Percentiles rank a stretch among this genome's conserved stretches.
Conservation (phyloP, 1,139 yeast genomes). For the Kluyveromyces marxianus region DNA sequence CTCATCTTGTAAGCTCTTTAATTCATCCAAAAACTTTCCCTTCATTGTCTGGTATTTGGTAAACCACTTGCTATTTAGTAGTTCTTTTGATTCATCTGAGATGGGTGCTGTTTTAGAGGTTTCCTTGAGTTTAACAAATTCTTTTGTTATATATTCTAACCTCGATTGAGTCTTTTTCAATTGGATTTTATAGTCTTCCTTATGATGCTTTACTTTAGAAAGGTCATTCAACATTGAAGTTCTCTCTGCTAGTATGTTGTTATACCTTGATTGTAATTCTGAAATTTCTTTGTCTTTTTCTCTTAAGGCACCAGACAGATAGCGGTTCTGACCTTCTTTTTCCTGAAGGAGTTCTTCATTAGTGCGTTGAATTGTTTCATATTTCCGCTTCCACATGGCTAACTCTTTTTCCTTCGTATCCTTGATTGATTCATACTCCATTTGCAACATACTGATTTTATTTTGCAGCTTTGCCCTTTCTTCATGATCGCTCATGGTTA, state of each 20-base stretch:
- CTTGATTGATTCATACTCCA: conserved; percentile 17
- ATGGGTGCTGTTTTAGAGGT: conserved; percentile 9
- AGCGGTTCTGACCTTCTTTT: conserved; percentile 8
- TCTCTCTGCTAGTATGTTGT: conserved; percentile 10
- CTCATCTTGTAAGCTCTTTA: conserved; percentile 21
- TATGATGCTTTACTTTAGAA: conserved; percentile 14
- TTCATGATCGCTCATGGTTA: conserved; percentile 6
- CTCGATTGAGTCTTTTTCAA: conserved; percentile 16
- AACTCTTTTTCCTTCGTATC: conserved; percentile 16
- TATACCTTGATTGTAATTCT: conserved; percentile 11
- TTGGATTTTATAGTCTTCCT: conserved; percentile 20
- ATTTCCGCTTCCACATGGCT: conserved; percentile 15
- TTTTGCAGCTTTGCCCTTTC: conserved; percentile 13
- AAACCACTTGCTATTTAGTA: conserved; percentile 9
- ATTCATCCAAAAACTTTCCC: conserved; percentile 19
- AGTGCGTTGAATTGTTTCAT: conserved; percentile 19
- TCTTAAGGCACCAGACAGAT: conserved; percentile 6
- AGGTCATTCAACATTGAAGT: conserved; percentile 11
- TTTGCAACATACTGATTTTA: conserved; percentile 20
- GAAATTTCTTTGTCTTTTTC: conserved; percentile 13
- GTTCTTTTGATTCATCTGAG: conserved; percentile 5
- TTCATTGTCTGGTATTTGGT: conserved; percentile 23
- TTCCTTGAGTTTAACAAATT: conserved; percentile 15
- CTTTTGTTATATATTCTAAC: conserved; percentile 18
- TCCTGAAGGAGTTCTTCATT: conserved; percentile 12